phyloP scores from a whole-genome alignment of 257 asterid species.

The Fraxinus anomala region DNA sequence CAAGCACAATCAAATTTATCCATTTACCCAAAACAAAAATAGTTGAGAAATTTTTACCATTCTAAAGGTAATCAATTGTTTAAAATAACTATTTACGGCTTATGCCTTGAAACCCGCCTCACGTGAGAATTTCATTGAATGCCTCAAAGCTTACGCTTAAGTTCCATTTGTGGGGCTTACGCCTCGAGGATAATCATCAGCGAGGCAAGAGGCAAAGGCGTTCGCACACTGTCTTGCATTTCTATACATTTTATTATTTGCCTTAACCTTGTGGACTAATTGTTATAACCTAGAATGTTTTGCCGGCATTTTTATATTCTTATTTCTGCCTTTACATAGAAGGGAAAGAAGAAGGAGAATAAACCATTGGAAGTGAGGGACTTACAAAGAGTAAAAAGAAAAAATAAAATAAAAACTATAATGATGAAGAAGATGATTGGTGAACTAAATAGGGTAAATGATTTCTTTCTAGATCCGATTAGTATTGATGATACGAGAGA shows the following conservation, averaged over 20 bases:
- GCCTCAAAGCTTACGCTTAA: background rate
- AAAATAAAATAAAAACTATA: background rate
- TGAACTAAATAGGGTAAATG: background rate
- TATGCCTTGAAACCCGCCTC: background rate
- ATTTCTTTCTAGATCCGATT: background rate
- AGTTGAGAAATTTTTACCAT: background rate
- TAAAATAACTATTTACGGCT: background rate
- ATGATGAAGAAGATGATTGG: background rate
- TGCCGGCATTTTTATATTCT: background rate
- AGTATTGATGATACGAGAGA: background rate
- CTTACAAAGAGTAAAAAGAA: background rate
- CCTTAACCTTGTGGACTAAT: background rate
- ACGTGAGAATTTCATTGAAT: background rate
- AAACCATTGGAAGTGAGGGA: background rate
- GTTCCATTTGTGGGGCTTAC: background rate
- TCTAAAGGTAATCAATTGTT: background rate
- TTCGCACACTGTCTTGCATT: background rate
- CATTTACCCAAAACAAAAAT: background rate
- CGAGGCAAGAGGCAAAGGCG: too few species aligned
- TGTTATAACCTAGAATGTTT: background rate
- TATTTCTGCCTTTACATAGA: background rate
- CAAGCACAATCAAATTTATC: background rate
- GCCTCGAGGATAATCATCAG: background rate
- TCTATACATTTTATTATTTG: background rate
- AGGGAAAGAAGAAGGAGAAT: background rate